Evolutionary conservation across 805 yeast species (phyloP), one percentile per base, ranked within the genome.

Genomic region (Candida argentea): DNA sequence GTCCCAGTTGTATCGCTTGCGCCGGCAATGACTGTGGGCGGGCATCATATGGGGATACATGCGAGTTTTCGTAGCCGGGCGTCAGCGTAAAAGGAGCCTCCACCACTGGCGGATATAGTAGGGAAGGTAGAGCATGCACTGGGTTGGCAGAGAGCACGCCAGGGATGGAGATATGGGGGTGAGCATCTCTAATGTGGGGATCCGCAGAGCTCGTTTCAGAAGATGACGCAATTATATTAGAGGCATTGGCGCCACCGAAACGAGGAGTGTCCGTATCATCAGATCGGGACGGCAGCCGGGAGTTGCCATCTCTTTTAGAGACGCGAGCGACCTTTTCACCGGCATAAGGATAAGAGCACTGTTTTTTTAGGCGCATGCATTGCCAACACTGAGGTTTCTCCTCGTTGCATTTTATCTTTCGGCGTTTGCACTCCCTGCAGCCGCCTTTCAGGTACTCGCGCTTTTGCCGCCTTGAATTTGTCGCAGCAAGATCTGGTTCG

Each of bases 391-490:
- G 40, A 23, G 49, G 57, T 32, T 43, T 54, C 14, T 31, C 47
- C 38, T 58, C 65, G 22, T 56, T 60, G 25, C 65, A 58, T 34
- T 61, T 61, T 26, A 61, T 61, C 33, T 61, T 62, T 29, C 65
- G 47, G 16, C 64, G 46, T 34, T 61, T 61, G 37, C 68, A 62
- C 32, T 58, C 65, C 11, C 50, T 37, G 36, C 68, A 62, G 3
- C 68, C 68, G 11, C 48, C 50, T 30, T 57, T 56, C 37, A 53
- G 48, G 36, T 60, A 60, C 33, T 43, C 50, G 8, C 37, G 39
- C 20, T 33, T 37, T 34, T 14, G 25, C 23, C 20, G 20, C 7
- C 20, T n/a, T n/a, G n/a, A n/a, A n/a, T n/a, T n/a, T n/a, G n/a
- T n/a, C n/a, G n/a, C n/a, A n/a, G n/a, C n/a, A n/a, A n/a, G n/a